phyloP scores from a whole-genome alignment of 805 yeast species.

The Ogataea pilisensis region DNA sequence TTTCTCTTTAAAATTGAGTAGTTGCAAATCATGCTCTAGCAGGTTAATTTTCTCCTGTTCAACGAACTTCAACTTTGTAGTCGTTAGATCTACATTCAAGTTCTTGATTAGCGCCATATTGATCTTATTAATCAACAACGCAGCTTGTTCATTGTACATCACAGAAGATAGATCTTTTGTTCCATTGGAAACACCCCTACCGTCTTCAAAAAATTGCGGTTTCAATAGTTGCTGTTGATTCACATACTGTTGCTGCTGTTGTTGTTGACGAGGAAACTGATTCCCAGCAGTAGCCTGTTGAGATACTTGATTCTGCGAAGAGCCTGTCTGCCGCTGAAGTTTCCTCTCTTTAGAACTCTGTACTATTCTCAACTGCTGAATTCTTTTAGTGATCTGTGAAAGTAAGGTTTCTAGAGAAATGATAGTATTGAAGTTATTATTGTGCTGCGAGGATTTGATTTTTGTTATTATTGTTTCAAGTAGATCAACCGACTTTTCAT shows the following conservation, averaged over 20 bases:
- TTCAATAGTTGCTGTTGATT: conserved; percentile 5
- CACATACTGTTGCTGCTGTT: conserved; percentile 2
- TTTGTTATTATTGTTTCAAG: conserved; percentile 24
- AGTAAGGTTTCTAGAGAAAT: conserved; percentile 19
- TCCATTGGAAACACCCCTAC: not conserved
- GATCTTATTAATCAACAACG: conserved; percentile 10
- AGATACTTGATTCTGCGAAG: not conserved
- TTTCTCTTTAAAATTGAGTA: conserved; percentile 27
- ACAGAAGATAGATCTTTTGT: too few species aligned
- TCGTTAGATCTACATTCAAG: conserved; percentile 21
- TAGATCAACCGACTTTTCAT: conserved; percentile 33
- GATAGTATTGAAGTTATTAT: conserved; percentile 20
- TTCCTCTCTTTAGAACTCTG: conserved; percentile 12
- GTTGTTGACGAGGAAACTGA: conserved; percentile 3
- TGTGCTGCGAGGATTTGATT: conserved; percentile 7
- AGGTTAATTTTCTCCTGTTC: conserved; percentile 25
- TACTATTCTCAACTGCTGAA: conserved; percentile 18
- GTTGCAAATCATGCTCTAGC: conserved; percentile 29
- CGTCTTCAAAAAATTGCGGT: not conserved
- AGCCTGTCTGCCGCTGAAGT: not conserved
- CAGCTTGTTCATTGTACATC: not conserved
- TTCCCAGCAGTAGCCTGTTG: not conserved
- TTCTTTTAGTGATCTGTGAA: conserved; percentile 22
- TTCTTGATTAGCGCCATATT: conserved; percentile 22
- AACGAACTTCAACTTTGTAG: conserved; percentile 22